Base-by-base conservation (phyloP, 2,329 filamentous ascomycete species). In the Colletotrichum tamarilloi region DNA sequence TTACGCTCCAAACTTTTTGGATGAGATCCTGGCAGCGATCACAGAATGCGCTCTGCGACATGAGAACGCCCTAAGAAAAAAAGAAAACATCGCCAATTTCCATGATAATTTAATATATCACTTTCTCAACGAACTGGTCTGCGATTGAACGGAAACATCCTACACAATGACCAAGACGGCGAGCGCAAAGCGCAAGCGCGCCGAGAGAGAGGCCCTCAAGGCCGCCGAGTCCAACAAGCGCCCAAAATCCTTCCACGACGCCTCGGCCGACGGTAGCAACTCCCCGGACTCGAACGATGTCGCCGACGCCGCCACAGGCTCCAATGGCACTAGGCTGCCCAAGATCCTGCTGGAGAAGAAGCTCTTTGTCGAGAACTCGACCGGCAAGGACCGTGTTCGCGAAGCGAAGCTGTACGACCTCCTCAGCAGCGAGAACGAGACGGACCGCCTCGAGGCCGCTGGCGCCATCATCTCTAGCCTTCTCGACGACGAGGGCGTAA, bases 341-440 rank as follows among this genome's bases (percentile, higher is more conserved):
- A 81, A 81, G 67, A 77, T 78, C 6, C 76, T 76, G 8, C 75
- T 83, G 32, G 81, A 82, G 63, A 82, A 82, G 73, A 77, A 78
- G 42, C 82, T 81, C 4, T 92, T 92, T 76, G 80, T 87, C 76
- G 88, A 90, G 74, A 82, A 87, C 6, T 85, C 86, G 11, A 83
- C 82, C 64, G 84, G 84, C 58, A 87, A 89, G 49, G 88, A 91
- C 71, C 86, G 89, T 73, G 87, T 86, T 77, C 84, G 89, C 75
- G 90, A 92, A 77, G 88, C 88, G 2, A 82, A 83, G 2, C 83
- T 92, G 3, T 93, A 93, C 79, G 87, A 92, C 28, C 82, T 88
- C 1, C 86, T 93, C 1, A 88, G 89, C 38, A 92, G 89, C 76
- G 89, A 91, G 75, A 89, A 91, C 76, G 82, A 83, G 22, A 80